Evolutionary conservation across 352 stramenopile genomes (phyloP).

Genomic region (Phytophthora pisi): DNA sequence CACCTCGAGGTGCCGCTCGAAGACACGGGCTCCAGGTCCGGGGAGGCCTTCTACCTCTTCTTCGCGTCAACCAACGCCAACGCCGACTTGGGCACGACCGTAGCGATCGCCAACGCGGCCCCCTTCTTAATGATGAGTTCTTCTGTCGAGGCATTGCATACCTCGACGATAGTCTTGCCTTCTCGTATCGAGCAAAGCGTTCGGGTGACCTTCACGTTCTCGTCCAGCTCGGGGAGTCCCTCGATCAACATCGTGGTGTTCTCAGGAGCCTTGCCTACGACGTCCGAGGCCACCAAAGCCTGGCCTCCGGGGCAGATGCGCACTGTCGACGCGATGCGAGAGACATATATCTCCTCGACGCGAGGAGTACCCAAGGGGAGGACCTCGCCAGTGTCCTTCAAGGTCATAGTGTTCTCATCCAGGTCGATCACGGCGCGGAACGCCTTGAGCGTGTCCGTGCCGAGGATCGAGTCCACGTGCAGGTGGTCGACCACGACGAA

Average conservation of each 20-base stretch:
- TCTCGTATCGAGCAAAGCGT: neutral
- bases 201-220: neutral
- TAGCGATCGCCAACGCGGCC: neutral
- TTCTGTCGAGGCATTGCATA: conserved; percentile 1
- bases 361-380: neutral
- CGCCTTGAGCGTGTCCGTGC: neutral
- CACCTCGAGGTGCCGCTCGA: neutral
- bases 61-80: neutral
- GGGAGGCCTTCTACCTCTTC: neutral
- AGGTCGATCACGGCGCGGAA: conserved; percentile 8
- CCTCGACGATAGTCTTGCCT: neutral
- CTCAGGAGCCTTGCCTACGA: neutral
- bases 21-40: neutral
- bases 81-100: conserved; percentile 1
- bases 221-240: neutral
- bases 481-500: neutral
- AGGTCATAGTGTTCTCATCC: neutral
- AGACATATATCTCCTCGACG: neutral
- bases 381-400: neutral
- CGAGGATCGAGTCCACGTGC: neutral
- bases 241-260: neutral
- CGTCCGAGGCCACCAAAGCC: neutral
- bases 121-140: neutral
- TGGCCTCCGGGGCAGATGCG: neutral
- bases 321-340: neutral